Evolutionary conservation across 306 rosid species (phyloP).

Genomic region (Nissolia schottii): DNA sequence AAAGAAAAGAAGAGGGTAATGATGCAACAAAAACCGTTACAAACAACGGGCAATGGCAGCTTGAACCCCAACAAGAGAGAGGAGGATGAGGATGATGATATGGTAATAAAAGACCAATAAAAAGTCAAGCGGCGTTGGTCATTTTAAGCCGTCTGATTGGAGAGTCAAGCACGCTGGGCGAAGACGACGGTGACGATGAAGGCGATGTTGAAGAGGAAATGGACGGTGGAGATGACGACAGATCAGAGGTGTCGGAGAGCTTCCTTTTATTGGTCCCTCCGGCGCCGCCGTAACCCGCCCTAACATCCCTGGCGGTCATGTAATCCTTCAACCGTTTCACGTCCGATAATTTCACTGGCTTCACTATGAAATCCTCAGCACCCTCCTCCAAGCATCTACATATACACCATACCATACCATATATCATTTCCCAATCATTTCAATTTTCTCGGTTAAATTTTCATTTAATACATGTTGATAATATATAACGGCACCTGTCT

Average conservation of each 20-base stretch:
- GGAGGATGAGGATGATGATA: not conserved
- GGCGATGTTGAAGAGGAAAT: slow-evolving; percentile 26
- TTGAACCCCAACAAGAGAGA: slow-evolving; percentile 10
- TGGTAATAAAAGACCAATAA: no score
- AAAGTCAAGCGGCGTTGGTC: slow-evolving; percentile 41
- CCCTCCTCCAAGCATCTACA: slow-evolving; percentile 93
- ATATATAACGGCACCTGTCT: slow-evolving; percentile 67
- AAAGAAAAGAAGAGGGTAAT: slow-evolving; percentile 1
- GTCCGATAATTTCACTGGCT: slow-evolving; percentile 88
- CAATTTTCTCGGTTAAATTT: not conserved
- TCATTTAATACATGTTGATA: not conserved
- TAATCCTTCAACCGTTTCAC: slow-evolving; percentile 66
- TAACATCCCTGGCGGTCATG: slow-evolving; percentile 53
- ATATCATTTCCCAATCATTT: not conserved
- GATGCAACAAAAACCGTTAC: slow-evolving; percentile 58
- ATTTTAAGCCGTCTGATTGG: slow-evolving; percentile 77
- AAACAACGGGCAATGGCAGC: slow-evolving; percentile 56
- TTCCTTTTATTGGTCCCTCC: slow-evolving; percentile 62
- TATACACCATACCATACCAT: no score
- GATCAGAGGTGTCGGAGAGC: slow-evolving; percentile 46
- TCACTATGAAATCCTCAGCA: slow-evolving; percentile 93
- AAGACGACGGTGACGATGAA: slow-evolving; percentile 36
- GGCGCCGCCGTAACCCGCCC: not conserved
- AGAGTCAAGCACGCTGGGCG: slow-evolving; percentile 51
- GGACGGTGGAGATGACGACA: slow-evolving; percentile 55